Conservation (phyloP, 2,329 filamentous ascomycete genomes). For the Xylaria sp. region DNA sequence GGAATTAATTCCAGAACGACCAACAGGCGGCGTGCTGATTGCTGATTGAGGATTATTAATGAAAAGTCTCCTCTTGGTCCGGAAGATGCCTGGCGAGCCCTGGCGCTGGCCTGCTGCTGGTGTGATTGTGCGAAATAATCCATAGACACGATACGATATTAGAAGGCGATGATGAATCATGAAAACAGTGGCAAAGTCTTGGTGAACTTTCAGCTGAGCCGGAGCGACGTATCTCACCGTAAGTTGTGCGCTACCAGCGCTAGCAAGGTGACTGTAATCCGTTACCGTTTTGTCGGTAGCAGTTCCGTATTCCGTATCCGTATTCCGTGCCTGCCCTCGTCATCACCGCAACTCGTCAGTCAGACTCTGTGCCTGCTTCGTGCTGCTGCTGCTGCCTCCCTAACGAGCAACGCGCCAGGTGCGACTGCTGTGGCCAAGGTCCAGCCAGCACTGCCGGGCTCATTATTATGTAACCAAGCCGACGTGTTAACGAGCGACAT, state of each 20-base stretch:
- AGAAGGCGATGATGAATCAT: background rate
- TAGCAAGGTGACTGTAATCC: background rate
- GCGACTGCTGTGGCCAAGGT: too few relatives aligned
- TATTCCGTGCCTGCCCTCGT: background rate
- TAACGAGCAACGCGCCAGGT: too few relatives aligned
- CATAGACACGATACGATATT: background rate
- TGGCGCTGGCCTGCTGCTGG: too few relatives aligned
- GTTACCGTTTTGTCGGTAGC: background rate
- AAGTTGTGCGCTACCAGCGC: background rate
- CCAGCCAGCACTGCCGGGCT: too few relatives aligned
- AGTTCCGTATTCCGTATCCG: background rate
- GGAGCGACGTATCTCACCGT: background rate
- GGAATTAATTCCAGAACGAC: background rate
- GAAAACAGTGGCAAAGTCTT: background rate
- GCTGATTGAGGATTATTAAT: too few relatives aligned
- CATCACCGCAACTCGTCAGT: background rate
- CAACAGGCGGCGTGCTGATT: too few relatives aligned
- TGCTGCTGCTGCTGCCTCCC: too few relatives aligned
- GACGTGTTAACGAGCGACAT: too few relatives aligned
- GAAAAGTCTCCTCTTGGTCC: too few relatives aligned
- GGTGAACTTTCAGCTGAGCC: background rate
- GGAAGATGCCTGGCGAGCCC: too few relatives aligned
- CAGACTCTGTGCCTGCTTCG: background rate
- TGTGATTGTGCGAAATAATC: too few relatives aligned
- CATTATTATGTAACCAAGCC: too few relatives aligned